Evolutionary conservation across 2,329 filamentous ascomycete species (phyloP).

Genomic region (Exophiala oligosperma): DNA sequence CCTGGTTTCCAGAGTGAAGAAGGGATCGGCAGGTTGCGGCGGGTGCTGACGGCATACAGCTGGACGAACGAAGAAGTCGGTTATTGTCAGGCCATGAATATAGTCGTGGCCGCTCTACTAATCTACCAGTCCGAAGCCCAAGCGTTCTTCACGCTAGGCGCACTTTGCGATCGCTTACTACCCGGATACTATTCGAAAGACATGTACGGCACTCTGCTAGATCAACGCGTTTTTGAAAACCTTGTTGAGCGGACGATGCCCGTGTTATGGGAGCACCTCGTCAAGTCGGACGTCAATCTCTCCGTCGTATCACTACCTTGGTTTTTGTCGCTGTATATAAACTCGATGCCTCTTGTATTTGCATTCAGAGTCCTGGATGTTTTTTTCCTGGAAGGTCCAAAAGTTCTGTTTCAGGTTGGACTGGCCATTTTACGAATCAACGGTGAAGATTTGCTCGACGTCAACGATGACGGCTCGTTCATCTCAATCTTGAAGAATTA

Average conservation of each 20-base stretch:
- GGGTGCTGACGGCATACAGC: constrained; percentile 94
- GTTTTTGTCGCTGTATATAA: constrained; percentile 98
- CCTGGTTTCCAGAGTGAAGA: constrained; percentile 96
- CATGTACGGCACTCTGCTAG: constrained; percentile 96
- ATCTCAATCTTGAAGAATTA: constrained; percentile 95
- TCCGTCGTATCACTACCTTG: constrained; percentile 96
- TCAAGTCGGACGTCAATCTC: constrained; percentile 93
- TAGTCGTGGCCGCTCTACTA: constrained; percentile 93
- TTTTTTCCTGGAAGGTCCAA: constrained; percentile 96
- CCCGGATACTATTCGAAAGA: constrained; percentile 98
- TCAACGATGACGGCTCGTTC: constrained; percentile 91
- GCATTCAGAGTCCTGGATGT: constrained; percentile 95
- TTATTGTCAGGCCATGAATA: constrained; percentile 99
- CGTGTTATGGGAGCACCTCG: constrained; percentile 95
- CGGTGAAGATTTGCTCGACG: constrained; percentile 90
- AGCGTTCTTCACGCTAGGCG: constrained; percentile 89
- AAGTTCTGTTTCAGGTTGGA: constrained; percentile 95
- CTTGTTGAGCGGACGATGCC: constrained; percentile 99
- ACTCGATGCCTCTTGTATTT: constrained; percentile 98
- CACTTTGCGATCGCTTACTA: constrained; percentile 87
- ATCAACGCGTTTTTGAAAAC: constrained; percentile 96
- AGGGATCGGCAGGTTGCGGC: constrained; percentile 82
- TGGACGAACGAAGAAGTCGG: constrained; percentile 95
- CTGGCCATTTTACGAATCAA: constrained; percentile 97
- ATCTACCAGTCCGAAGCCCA: constrained; percentile 98